Percentiles rank a stretch among this genome's conserved stretches.
phyloP scores from a whole-genome alignment of 2,329 filamentous ascomycete species.

The Blumeriella jaapii region DNA sequence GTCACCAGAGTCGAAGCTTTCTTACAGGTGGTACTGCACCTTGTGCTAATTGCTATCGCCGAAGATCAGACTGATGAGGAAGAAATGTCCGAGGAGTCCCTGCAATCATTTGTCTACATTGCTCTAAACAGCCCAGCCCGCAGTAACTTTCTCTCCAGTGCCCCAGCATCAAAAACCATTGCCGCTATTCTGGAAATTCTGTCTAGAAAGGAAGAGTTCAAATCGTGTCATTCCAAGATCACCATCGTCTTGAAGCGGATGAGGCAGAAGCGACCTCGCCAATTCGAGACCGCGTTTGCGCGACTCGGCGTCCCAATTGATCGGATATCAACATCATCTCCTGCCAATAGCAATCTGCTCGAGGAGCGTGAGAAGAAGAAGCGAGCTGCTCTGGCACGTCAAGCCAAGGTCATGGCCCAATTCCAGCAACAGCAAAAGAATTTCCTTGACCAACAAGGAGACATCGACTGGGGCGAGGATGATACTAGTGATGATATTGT shows the following conservation, averaged over 20 bases:
- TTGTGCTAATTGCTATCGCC: slow-evolving; percentile 72
- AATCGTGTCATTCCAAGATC: slow-evolving; percentile 76
- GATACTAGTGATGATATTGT: slow-evolving; percentile 60
- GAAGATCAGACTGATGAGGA: slow-evolving; percentile 61
- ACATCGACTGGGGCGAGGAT: slow-evolving; percentile 78
- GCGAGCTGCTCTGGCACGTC: slow-evolving; percentile 76
- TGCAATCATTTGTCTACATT: slow-evolving; percentile 59
- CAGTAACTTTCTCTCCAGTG: slow-evolving; percentile 47
- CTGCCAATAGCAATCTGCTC: slow-evolving; percentile 47
- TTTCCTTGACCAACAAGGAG: slow-evolving; percentile 81
- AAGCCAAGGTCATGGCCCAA: slow-evolving; percentile 92
- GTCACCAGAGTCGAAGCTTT: slow-evolving; percentile 81
- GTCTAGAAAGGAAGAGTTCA: slow-evolving; percentile 60
- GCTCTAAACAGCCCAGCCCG: slow-evolving; percentile 54
- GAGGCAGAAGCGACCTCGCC: slow-evolving; percentile 66
- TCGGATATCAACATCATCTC: slow-evolving; percentile 69
- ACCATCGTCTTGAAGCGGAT: slow-evolving; percentile 72
- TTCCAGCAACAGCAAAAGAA: slow-evolving; percentile 96
- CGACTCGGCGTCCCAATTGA: slow-evolving; percentile 59
- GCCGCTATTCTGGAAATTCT: slow-evolving; percentile 52
- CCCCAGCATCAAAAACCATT: slow-evolving; percentile 48
- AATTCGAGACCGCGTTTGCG: slow-evolving; percentile 58
- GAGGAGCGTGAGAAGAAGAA: slow-evolving; percentile 75
- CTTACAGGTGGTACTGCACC: slow-evolving; percentile 79
- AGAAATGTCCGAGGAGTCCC: slow-evolving; percentile 34